These are phyloP conservation scores for Planoprotostelium fungivorum DNA, from an alignment of 78 protist genomes.

Conservation along the genomic window DNA sequence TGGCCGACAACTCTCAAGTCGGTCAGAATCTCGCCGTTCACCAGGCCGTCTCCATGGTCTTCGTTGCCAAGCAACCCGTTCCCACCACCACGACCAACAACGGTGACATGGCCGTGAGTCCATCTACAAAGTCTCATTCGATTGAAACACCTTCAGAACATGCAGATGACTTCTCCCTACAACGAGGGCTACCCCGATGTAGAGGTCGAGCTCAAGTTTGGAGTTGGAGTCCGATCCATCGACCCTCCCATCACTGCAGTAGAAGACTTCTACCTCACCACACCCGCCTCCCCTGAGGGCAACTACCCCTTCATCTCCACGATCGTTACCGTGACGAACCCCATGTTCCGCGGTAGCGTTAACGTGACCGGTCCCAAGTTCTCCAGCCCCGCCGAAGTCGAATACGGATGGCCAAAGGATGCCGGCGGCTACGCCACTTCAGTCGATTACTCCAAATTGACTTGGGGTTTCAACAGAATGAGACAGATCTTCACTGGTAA, in stretches of 20 bases:
- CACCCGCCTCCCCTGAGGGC: not conserved
- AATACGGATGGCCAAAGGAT: not conserved
- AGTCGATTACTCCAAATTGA: not conserved
- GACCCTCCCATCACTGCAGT: not conserved
- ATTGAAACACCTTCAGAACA: not conserved
- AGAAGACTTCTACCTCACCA: not conserved
- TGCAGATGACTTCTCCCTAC: not conserved
- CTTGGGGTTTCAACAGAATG: not conserved
- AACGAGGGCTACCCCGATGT: not conserved
- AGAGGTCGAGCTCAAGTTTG: not conserved
- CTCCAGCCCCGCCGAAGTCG: not conserved
- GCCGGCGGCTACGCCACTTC: not conserved
- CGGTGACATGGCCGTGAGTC: not conserved
- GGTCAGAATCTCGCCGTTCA: not conserved
- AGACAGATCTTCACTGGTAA: not conserved
- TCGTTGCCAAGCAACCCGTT: not conserved
- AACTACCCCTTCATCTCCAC: not conserved
- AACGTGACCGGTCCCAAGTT: not conserved
- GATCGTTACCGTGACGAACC: not conserved
- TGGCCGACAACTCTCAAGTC: not conserved
- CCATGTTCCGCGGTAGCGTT: not conserved
- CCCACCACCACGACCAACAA: not conserved
- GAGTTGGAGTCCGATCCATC: not conserved
- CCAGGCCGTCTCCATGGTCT: not conserved
- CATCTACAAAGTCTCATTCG: not conserved